Evolutionary conservation across 805 yeast species (phyloP).

Genomic region (Kodamaea nitidulidarum): DNA sequence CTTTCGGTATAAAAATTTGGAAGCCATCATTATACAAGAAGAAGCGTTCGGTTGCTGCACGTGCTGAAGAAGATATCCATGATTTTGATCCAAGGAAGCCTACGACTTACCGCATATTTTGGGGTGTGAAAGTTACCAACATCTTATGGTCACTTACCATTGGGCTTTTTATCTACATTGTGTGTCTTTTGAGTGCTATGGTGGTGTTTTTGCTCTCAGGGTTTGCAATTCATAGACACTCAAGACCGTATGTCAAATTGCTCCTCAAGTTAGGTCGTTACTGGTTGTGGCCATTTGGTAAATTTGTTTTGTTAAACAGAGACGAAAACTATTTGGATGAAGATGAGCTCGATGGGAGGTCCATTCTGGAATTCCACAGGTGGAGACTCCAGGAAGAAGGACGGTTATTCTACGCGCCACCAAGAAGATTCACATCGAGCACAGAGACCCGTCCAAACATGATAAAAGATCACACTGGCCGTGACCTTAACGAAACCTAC

Average conservation of each 20-base stretch:
- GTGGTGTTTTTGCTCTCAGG: slow-evolving; percentile 40
- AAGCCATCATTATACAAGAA: slow-evolving; percentile 96
- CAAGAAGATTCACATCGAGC: slow-evolving; percentile 35
- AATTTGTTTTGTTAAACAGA: slow-evolving; percentile 69
- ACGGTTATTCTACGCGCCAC: slow-evolving; percentile 75
- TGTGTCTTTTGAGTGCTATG: slow-evolving; percentile 50
- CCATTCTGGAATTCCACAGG: slow-evolving; percentile 75
- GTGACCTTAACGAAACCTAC: slow-evolving; percentile 37
- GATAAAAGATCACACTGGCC: slow-evolving; percentile 38
- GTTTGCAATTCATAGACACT: slow-evolving; percentile 44
- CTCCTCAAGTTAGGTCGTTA: slow-evolving; percentile 65
- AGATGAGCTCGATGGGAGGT: slow-evolving; percentile 85
- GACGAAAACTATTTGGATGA: slow-evolving; percentile 81
- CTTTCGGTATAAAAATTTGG: slow-evolving; percentile 98
- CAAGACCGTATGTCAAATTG: slow-evolving; percentile 59
- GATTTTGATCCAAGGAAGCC: slow-evolving; percentile 45
- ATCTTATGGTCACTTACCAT: slow-evolving; percentile 67
- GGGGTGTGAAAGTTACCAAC: slow-evolving; percentile 66
- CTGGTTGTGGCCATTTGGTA: slow-evolving; percentile 83
- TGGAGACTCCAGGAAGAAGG: slow-evolving; percentile 85
- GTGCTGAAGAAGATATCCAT: slow-evolving; percentile 92
- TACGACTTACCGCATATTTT: slow-evolving; percentile 45
- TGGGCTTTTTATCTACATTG: slow-evolving; percentile 57
- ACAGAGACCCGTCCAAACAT: slow-evolving; percentile 35
- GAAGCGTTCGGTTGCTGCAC: slow-evolving; percentile 81